Base-by-base conservation (phyloP, 768 basidiomycete genomes). In the Lyophyllum shimeji region DNA sequence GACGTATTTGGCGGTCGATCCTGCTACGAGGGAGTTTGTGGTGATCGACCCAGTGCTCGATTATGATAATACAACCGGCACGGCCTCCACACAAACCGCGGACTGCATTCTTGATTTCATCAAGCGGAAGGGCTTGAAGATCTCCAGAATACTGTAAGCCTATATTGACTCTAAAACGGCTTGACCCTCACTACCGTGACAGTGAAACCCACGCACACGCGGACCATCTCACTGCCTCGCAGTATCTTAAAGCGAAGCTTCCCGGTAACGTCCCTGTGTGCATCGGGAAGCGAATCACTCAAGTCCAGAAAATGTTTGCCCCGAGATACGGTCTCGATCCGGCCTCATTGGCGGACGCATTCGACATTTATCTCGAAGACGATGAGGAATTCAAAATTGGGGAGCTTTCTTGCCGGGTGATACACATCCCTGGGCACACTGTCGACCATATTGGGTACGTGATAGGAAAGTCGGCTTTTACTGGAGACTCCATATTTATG, bases 1-100 rank as follows among this genome's bases (percentile, higher is more conserved):
- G 55, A 83, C 85, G 66, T 81, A 81, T 54, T 75, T 86, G 59
- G 81, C 83, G 59, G 78, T 74, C 17, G 84, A 85, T 62, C 82
- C 82, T 4, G 70, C 71, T 37, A 84, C 82, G 53, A 61, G 65
- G n/a, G 77, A 82, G 25, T 80, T 69, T 2, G 69, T 66, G 40
- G 57, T 75, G 20, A 69, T 75, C 57, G 71, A 74, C 50, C 61
- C 71, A 13, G 73, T 74, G 3, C 64, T 74, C 12, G 70, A 74
- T 52, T 75, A 73, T 46, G 66, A 75, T 13, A 64, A 65, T 6
- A 59, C 66, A 9, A 69, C 68, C 0, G 70, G 70, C 8, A 56
- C 60, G 0, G 59, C 71, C 40, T 66, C 67, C 11, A 74, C 73
- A 3, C 40, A 59, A 9, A 67, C 73, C 7, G 73, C 74, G 8